Conservation (phyloP, 192 early-diverging fungal genomes). For the Backusella parvicylindrica region DNA sequence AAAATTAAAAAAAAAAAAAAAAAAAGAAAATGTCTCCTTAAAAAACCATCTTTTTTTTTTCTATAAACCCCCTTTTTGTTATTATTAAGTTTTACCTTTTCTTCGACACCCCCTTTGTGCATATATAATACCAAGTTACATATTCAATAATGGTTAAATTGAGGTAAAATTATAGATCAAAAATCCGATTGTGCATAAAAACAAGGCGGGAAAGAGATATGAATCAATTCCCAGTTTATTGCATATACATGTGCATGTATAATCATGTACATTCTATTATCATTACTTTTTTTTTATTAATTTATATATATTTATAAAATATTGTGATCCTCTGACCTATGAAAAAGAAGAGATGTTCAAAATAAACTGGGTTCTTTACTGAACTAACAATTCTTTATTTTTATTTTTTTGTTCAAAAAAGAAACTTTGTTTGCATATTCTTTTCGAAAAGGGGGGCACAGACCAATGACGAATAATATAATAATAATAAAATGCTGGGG, state of each 20-base stretch:
- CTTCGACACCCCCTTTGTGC: background rate
- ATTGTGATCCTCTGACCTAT: background rate
- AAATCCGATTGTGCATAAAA: background rate
- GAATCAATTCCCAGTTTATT: background rate
- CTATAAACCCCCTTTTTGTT: background rate
- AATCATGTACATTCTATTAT: background rate
- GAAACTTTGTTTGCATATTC: background rate
- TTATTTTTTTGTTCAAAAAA: background rate
- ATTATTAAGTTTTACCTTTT: background rate
- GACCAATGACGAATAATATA: background rate
- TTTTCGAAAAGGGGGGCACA: background rate
- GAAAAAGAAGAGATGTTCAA: background rate
- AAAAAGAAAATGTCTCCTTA: background rate
- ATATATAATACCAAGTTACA: background rate
- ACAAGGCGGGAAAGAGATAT: background rate
- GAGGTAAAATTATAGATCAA: background rate
- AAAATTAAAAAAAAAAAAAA: background rate
- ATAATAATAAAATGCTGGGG: background rate
- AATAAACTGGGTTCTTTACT: background rate
- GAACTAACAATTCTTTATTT: background rate
- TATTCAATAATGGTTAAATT: background rate
- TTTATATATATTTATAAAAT: slow-evolving; percentile 5
- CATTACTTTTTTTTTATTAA: background rate
- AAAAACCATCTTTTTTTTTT: background rate
- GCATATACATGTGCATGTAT: background rate